These are phyloP conservation scores for Elaeis guineensis DNA, from an alignment of 176 grass and related monocot species.

Conservation along the genomic window DNA sequence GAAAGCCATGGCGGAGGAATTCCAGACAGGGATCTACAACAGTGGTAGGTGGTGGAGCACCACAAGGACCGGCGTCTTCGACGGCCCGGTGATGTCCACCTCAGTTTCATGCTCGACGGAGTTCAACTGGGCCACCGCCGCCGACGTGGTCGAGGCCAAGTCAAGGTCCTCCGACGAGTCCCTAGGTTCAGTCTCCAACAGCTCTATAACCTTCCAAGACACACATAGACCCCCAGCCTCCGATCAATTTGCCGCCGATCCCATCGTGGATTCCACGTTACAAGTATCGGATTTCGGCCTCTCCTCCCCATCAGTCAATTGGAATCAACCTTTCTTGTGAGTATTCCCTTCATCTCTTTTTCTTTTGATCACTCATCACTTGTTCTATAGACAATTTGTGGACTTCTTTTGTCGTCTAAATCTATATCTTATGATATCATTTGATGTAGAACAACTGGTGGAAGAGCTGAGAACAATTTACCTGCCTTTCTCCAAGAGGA, in stretches of 20 bases:
- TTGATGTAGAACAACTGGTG: background rate
- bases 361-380: too few relatives aligned
- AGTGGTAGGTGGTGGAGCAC: background rate
- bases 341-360: background rate
- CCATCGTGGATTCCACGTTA: background rate
- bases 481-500: slow-evolving; percentile 7
- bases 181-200: slow-evolving; percentile 21
- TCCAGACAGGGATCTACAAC: background rate
- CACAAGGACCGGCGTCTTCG: background rate
- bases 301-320: slow-evolving; percentile 25
- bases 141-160: slow-evolving; percentile 6
- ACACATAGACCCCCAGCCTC: background rate
- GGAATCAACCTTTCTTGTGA: slow-evolving; percentile 69
- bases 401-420: slow-evolving; percentile 7
- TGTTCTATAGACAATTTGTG: background rate
- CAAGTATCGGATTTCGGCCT: slow-evolving; percentile 27
- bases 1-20: background rate
- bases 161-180: slow-evolving; percentile 17
- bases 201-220: slow-evolving; percentile 46
- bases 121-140: slow-evolving; percentile 1
- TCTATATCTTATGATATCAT: background rate
- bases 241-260: background rate
- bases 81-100: background rate
- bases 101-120: slow-evolving; percentile 8
- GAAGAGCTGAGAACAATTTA: background rate